Evolutionary conservation across 2,329 filamentous ascomycete genomes (phyloP), one percentile per base, ranked within the genome.

Genomic region (Fusarium circinatum): DNA sequence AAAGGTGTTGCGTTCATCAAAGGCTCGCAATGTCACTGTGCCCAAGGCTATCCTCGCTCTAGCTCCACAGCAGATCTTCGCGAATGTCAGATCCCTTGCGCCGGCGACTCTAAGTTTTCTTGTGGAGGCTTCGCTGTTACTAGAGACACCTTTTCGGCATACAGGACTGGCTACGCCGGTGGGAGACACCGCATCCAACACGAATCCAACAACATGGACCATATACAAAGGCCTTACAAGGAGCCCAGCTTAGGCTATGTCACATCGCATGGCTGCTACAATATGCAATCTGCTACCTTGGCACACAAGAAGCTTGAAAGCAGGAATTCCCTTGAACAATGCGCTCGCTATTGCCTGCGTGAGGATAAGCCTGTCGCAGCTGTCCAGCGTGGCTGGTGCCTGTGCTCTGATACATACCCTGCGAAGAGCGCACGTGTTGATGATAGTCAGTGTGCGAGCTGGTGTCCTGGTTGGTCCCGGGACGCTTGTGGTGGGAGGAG

Each of bases 221-320:
- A 24, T 34, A 5, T 15, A 10, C 52, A 45, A 20, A 59, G 9
- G 20, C 47, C 49, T 28, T 39, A 17, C 10, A 7, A 12, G 9
- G 20, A 17, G 2, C 47, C 56, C 0, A 11, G 30, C 3, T 14
- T 15, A 14, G 13, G 24, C 7, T 3, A 13, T 9, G 13, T 7
- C 2, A 59, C 64, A 10, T 61, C 42, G 3, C 65, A 65, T 24
- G 65, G 69, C 15, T 72, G 70, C 59, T 72, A 54, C 24, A 59
- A 11, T 3, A 11, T 30, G 6, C 17, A 15, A 1, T 51, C 69
- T 14, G 11, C 32, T 4, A 45, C 36, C 8, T 14, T 34, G 34
- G 24, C 6, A 11, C 28, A 15, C 22, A 36, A 34, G 20, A 20
- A 10, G 8, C 15, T 30, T 8, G 36, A 18, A 7, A 13, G 22